Base-by-base conservation (phyloP, 345 rosid species). In the Theobroma cacao region DNA sequence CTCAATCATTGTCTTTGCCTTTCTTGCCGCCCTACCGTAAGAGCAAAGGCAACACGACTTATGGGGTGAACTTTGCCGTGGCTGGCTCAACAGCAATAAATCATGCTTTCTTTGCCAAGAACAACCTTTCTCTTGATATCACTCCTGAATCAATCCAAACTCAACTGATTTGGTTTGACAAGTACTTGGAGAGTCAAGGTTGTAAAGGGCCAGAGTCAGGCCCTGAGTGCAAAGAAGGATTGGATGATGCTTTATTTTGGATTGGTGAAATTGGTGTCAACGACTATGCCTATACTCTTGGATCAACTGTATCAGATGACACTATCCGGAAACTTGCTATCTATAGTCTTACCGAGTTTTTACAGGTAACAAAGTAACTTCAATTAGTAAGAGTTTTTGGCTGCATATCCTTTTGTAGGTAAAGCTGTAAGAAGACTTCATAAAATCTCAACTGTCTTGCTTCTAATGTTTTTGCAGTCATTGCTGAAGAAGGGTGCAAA, bases 221-320 rank as follows among this genome's bases (percentile, higher is more conserved):
- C 14, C 69, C 78, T 4, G 62, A 76, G 76, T 91, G 94, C 82
- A 69, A 38, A 26, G 85, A 77, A 0, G 80, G 80, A n/a, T 22
- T 93, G 1, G 86, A 62, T 41, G 95, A 88, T 80, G 90, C 97
- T 20, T 59, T 95, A 77, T 81, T 95, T 28, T 95, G 99, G 99
- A 87, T 91, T 34, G 99, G 99, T 45, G 98, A 95, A 81, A 93
- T 93, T 12, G 99, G 99, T 14, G 97, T 88, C 50, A 95, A 92
- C 69, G 99, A 95, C 59, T 95, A 95, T 63, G 99, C 97, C 0
- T 93, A 93, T 75, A 89, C 80, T 14, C 0, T 89, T 69, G 93
- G 91, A 60, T 93, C 99, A 45, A 52, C 84, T 1, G 70, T 93
- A 0, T 17, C 97, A 1, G 72, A 77, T 11, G 90, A 89, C 50